Evolutionary conservation across 306 rosid genomes (phyloP).

Genomic region (Ziziphus jujuba): DNA sequence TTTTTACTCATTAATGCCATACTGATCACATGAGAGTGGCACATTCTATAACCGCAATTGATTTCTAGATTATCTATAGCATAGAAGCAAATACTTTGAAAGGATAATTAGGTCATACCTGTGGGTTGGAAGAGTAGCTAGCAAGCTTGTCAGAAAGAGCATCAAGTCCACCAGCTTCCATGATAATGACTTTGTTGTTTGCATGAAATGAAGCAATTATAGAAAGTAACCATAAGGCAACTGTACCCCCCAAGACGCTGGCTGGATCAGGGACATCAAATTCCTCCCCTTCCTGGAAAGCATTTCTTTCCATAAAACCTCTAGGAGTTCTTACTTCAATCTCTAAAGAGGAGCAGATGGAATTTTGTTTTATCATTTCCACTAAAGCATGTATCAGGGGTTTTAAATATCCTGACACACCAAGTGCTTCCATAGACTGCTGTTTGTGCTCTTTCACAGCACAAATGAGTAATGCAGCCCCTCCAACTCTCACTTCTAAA

Average conservation of each 20-base stretch:
- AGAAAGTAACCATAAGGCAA: slow-evolving; percentile 87
- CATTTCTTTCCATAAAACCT: slow-evolving; percentile 69
- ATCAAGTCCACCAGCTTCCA: slow-evolving; percentile 93
- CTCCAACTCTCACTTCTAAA: slow-evolving; percentile 82
- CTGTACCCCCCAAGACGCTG: slow-evolving; percentile 60
- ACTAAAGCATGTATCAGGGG: slow-evolving; percentile 67
- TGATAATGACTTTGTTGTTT: slow-evolving; percentile 51
- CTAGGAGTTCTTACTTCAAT: slow-evolving; percentile 60
- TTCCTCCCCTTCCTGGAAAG: slow-evolving; percentile 66
- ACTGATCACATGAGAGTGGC: background rate
- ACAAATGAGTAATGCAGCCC: slow-evolving; percentile 76
- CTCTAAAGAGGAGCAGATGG: slow-evolving; percentile 50
- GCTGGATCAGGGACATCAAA: slow-evolving; percentile 70
- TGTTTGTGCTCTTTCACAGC: slow-evolving; percentile 72
- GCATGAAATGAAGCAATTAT: slow-evolving; percentile 61
- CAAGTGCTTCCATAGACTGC: slow-evolving; percentile 67
- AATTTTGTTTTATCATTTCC: slow-evolving; percentile 66
- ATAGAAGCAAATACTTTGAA: background rate
- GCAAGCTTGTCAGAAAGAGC: slow-evolving; percentile 71
- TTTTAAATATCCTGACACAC: slow-evolving; percentile 56
- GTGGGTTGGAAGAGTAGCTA: slow-evolving; percentile 68
- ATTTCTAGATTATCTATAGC: background rate
- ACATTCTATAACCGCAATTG: slow-evolving; percentile 19
- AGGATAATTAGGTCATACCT: slow-evolving; percentile 45
- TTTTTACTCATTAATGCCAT: background rate